Percentiles rank a stretch among this genome's conserved stretches.
phyloP scores from a whole-genome alignment of 768 basidiomycete species.

The Sporobolomyces phaffii region DNA sequence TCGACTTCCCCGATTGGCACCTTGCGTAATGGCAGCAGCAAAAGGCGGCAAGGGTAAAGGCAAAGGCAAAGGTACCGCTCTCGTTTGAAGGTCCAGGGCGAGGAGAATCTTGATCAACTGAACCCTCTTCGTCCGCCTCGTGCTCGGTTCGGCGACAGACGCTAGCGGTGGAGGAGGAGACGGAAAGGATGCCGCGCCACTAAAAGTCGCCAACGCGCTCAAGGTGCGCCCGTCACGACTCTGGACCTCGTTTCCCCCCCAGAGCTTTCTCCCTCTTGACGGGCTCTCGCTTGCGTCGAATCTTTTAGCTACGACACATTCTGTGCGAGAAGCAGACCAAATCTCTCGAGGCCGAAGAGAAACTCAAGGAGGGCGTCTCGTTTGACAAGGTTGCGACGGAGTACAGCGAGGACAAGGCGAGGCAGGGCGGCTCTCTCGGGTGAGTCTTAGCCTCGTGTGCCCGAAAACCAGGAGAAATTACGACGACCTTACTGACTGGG shows the following conservation, averaged over 20 bases:
- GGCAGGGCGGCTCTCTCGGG: conserved; percentile 24
- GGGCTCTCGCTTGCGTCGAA: neutral
- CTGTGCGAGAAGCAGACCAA: conserved; percentile 30
- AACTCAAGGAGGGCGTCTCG: neutral
- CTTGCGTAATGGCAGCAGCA: neutral
- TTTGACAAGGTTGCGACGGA: conserved; percentile 25
- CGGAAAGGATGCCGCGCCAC: neutral
- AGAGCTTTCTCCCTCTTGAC: neutral
- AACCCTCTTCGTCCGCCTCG: neutral
- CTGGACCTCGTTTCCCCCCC: neutral
- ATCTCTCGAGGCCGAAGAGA: conserved; percentile 6
- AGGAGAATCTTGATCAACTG: neutral
- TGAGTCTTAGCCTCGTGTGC: neutral
- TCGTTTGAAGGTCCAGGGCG: neutral
- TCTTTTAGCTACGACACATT: conserved; percentile 24
- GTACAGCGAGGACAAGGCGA: conserved; percentile 28
- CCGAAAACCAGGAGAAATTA: no score
- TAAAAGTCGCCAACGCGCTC: conserved; percentile 11
- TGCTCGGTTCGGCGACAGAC: neutral
- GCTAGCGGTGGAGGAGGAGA: neutral
- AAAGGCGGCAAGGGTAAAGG: conserved; percentile 14
- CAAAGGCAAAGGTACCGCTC: conserved; percentile 8
- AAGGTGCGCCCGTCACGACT: neutral
- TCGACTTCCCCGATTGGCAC: neutral
- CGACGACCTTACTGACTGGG: no score